Base-by-base conservation (phyloP, 164 flowering plant species). In the Malania oleifera region DNA sequence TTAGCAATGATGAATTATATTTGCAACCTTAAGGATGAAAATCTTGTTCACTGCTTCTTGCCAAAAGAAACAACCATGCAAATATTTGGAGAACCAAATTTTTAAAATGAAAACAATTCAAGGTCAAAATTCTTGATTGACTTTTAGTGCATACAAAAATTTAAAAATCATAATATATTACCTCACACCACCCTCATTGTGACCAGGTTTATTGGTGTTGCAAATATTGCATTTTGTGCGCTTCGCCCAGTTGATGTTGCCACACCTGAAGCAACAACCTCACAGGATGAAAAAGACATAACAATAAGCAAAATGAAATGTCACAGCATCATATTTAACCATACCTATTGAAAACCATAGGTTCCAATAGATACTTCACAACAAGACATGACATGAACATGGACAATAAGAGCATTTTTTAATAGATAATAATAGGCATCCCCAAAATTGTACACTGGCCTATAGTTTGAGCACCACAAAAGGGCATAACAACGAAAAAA, bases 151-250 rank as follows among this genome's bases (percentile, higher is more conserved):
- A n/a, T n/a, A n/a, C n/a, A n/a, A 52, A 20, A 46, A 27, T 8
- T 5, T 1, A 62, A 29, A 15, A 14, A 20, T 29, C 10, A 28
- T 45, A 27, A 59, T 24, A 48, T 18, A n/a, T 45, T 85, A 93
- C 97, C 96, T 93, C n/a, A 90, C 91, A 64, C 96, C 97, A 64
- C 95, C 97, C 53, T 88, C 96, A 75, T 69, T 90, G 57, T 71
- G 80, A 70, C 99, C 99, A 61, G 99, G 97, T 71, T 88, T 93
- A 67, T 90, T 93, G 67, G 99, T 93, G 71, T 90, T 93, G 73
- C 99, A 93, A 46, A 93, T 76, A 63, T 93, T 93, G 83, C 99
- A 93, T 62, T 93, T 91, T 34, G 61, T 57, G 17, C 97, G 92
- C 72, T 93, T 93, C 69, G 97, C 99, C 99, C 99, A 93, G 64